Base-by-base conservation (phyloP, 306 rosid genomes). In the Pterocarpus macrocarpus region DNA sequence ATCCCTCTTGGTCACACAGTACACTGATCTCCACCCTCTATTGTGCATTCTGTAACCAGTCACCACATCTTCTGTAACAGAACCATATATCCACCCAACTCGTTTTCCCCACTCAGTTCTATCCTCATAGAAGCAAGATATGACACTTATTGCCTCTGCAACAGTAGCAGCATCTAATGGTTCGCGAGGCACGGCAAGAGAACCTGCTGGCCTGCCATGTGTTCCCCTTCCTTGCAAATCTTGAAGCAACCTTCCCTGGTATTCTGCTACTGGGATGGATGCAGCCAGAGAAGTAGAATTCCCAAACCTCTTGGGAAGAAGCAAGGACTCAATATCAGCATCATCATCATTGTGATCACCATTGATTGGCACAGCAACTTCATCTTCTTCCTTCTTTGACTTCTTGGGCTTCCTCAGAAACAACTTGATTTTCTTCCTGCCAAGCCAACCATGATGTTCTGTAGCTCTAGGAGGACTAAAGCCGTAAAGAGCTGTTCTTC, bases 31-130 rank as follows among this genome's bases (percentile, higher is more conserved):
- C 97, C 97, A 93, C 10, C 97, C 97, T 86, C 97, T 83, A 36
- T 93, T 93, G 84, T 93, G 97, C 97, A 93, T 93, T 77, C 97
- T 79, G 72, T 91, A 93, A 45, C 97, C 97, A 5, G 97, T 93
- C 10, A 93, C 97, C 73, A 93, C 97, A 65, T 93, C 97, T 84
- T 93, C 97, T 47, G 97, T 93, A 30, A 93, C 97, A 45, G 97
- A 93, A n/a, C 97, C 97, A 52, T 93, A 93, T 77, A 93, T 93
- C 97, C 97, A 93, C 49, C 97, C 97, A 0, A 93, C 97, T 76
- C 97, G 41, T 78, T 86, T 91, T 2, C 97, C 97, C 97, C 97
- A 93, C 77, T 93, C 97, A 32, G 97, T 93, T 76, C 85, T 91
- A 55, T 93, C 97, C 80, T 93, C 97, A 15, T 93, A 91, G 83